These are phyloP conservation scores for Penicillium sp. DNA, from an alignment of 2,329 filamentous ascomycete species.

Conservation along the genomic window DNA sequence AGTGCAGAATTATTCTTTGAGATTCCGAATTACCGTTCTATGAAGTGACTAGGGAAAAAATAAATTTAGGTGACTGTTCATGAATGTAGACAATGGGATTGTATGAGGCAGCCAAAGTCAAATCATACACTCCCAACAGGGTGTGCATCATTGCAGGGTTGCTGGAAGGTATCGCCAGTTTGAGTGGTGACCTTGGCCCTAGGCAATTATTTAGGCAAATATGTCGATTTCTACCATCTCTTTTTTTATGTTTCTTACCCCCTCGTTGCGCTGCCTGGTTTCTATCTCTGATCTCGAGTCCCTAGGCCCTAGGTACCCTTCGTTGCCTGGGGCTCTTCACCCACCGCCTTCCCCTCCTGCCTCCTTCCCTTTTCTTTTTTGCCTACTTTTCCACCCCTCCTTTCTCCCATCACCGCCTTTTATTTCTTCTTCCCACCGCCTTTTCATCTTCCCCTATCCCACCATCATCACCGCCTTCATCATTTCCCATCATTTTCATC, in stretches of 20 bases:
- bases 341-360: too few species aligned
- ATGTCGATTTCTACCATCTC: neutral
- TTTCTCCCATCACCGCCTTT: neutral
- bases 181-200: constrained; percentile 8
- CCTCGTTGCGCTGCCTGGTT: too few species aligned
- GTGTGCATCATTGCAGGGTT: constrained; percentile 16
- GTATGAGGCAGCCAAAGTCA: neutral
- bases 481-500: too few species aligned
- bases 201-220: too few species aligned
- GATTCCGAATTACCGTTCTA: neutral
- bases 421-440: neutral
- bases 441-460: neutral
- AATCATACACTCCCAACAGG: constrained; percentile 10
- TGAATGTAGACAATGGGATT: neutral
- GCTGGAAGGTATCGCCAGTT: neutral
- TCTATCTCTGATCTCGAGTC: too few species aligned
- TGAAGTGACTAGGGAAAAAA: neutral
- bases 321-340: too few species aligned
- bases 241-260: too few species aligned
- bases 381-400: neutral
- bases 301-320: too few species aligned
- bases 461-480: constrained; percentile 7
- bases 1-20: neutral
- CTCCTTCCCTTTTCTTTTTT: too few species aligned
- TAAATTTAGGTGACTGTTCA: neutral